phyloP scores from a whole-genome alignment of 768 basidiomycete genomes.

The Strobilomyces dryophilus region DNA sequence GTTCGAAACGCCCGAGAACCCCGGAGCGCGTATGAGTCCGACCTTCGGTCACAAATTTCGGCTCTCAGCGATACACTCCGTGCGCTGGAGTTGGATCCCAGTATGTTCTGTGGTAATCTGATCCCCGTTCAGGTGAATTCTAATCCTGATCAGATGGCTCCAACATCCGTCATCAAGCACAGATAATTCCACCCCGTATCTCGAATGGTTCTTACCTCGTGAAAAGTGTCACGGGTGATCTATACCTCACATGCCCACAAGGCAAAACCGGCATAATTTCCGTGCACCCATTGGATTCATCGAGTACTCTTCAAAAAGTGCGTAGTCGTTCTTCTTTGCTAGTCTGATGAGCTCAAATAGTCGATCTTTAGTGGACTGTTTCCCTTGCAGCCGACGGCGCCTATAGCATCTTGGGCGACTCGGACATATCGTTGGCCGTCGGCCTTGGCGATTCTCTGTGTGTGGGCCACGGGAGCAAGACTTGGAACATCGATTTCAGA shows the following conservation, averaged over 20 bases:
- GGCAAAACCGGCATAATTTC: not conserved
- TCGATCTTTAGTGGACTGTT: not conserved
- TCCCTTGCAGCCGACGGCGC: not conserved
- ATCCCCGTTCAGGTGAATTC: not conserved
- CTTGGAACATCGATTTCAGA: not conserved
- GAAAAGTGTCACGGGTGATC: not conserved
- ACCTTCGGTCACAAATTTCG: not conserved
- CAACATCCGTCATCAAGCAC: not conserved
- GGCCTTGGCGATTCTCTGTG: not conserved
- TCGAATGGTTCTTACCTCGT: not conserved
- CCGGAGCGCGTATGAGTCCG: not conserved
- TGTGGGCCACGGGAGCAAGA: not conserved
- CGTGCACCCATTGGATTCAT: not conserved
- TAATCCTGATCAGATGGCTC: not conserved
- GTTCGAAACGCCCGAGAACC: not conserved
- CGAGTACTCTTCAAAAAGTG: not conserved
- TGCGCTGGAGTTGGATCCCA: not conserved
- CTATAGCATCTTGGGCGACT: not conserved
- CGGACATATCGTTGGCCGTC: not conserved
- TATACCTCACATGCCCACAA: not conserved
- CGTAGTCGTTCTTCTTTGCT: not conserved
- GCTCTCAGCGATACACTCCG: not conserved
- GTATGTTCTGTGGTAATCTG: not conserved
- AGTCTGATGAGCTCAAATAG: too few relatives aligned
- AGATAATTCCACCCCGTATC: not conserved